Evolutionary conservation across 2,329 filamentous ascomycete genomes (phyloP).

Genomic region (Lecanoromycetidae sp.): DNA sequence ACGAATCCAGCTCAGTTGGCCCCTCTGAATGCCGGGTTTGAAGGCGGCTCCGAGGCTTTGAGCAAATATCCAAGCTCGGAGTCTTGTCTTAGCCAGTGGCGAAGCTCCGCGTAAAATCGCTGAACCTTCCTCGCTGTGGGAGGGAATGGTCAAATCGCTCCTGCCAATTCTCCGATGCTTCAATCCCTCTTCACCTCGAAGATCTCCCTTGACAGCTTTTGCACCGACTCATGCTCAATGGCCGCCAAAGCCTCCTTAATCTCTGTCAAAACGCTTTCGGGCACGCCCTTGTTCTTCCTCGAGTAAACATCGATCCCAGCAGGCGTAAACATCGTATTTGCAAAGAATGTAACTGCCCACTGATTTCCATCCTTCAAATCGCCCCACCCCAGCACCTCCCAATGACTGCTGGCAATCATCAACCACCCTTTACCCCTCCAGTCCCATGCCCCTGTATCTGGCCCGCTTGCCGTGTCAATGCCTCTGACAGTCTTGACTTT

Average conservation of each 20-base stretch:
- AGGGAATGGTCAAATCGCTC: too few species aligned
- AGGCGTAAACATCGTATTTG: constrained; percentile 69
- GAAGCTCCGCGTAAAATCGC: too few species aligned
- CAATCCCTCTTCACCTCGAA: constrained; percentile 15
- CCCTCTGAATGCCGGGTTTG: too few species aligned
- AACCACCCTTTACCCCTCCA: constrained; percentile 72
- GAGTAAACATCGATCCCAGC: constrained; percentile 72
- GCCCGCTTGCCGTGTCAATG: constrained; percentile 43
- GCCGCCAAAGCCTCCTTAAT: constrained; percentile 45
- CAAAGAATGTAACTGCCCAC: constrained; percentile 78
- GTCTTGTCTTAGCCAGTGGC: too few species aligned
- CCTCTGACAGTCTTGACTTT: constrained; percentile 52
- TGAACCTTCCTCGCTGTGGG: too few species aligned
- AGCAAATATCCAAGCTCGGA: too few species aligned
- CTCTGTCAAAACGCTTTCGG: constrained; percentile 41
- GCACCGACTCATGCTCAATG: constrained; percentile 41
- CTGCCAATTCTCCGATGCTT: neutral
- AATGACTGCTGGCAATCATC: constrained; percentile 59
- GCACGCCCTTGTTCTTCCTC: constrained; percentile 48
- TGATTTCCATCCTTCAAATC: constrained; percentile 32
- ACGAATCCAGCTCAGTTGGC: too few species aligned
- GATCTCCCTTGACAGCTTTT: constrained; percentile 26
- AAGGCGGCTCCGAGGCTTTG: too few species aligned
- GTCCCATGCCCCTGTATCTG: constrained; percentile 43
- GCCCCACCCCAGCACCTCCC: constrained; percentile 74